A percentile compares a stretch with the other conserved stretches of the same genome.
phyloP scores from a whole-genome alignment of 2,329 filamentous ascomycete species.

The Colletotrichum chrysophilum region DNA sequence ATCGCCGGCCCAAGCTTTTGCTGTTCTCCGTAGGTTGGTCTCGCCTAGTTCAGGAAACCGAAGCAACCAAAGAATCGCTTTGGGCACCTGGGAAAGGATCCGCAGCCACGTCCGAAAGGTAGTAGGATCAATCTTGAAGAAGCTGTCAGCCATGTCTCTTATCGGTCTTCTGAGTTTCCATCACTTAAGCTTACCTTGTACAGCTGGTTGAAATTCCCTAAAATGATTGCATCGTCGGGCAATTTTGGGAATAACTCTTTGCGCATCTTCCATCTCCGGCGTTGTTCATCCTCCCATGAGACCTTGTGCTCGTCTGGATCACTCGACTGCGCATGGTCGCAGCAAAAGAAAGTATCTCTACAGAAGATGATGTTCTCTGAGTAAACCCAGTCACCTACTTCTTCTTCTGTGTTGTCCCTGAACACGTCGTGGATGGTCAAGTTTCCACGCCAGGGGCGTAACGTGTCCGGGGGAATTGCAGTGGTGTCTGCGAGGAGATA shows the following conservation, averaged over 20 bases:
- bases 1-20: slow-evolving; percentile 80
- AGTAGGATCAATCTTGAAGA: slow-evolving; percentile 85
- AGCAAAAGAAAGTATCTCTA: slow-evolving; percentile 96
- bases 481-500: slow-evolving; percentile 92
- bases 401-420: slow-evolving; percentile 68
- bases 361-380: slow-evolving; percentile 97
- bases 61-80: slow-evolving; percentile 93
- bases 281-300: slow-evolving; percentile 85
- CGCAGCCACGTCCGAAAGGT: slow-evolving; percentile 96
- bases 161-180: not conserved
- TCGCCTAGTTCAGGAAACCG: slow-evolving; percentile 95
- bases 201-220: slow-evolving; percentile 98
- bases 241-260: slow-evolving; percentile 88
- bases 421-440: slow-evolving; percentile 75
- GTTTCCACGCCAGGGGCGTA: slow-evolving; percentile 81
- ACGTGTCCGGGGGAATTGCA: slow-evolving; percentile 80
- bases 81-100: slow-evolving; percentile 84
- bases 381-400: slow-evolving; percentile 87
- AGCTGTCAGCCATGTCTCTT: not conserved
- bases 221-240: slow-evolving; percentile 82
- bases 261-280: slow-evolving; percentile 87
- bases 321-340: slow-evolving; percentile 92
- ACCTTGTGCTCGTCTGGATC: slow-evolving; percentile 70
- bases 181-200: slow-evolving; percentile 78
- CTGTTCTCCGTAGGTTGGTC: slow-evolving; percentile 80